Base-by-base conservation (phyloP, 257 asterid genomes). In the Solanum bulbocastanum region DNA sequence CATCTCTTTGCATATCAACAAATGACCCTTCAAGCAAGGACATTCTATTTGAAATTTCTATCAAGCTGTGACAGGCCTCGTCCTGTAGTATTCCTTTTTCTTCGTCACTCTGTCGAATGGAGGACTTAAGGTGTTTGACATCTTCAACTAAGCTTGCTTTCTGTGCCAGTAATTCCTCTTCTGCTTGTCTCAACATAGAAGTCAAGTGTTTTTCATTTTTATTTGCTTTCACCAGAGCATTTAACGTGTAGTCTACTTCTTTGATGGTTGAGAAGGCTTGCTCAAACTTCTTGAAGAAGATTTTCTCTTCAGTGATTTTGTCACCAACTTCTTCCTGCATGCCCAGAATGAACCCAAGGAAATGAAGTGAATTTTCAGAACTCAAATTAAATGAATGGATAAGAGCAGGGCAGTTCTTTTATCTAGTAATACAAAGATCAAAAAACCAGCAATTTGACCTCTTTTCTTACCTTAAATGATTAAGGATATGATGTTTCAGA, bases 161-260 rank as follows among this genome's bases (percentile, higher is more conserved):
- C 90, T 93, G 94, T 58, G 88, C 87, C 92, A 87, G 85, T 76
- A 95, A 89, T 86, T 91, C 88, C 89, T 92, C 90, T 42, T 93
- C 94, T 49, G 92, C 91, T 86, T 91, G 91, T 88, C 91, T 92
- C 98, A 94, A 94, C 91, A 89, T 86, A 73, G 90, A 88, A 49
- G 90, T 91, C 88, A 89, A 68, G 40, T 74, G 83, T 79, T 95
- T 92, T 76, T 94, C 96, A 88, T 91, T 89, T 89, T 92, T 90
- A 91, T 94, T 95, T 88, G 92, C 94, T 87, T 89, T 74, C 75
- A 93, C 88, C 92, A 92, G 90, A 71, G 91, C 94, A 86, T 94
- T 92, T 89, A 93, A 88, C 91, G 88, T 91, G 88, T 87, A 68
- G 91, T 94, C 98, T 65, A 94, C 96, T 87, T 93, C 97, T 90